Percentiles rank a stretch among this genome's conserved stretches.
phyloP scores from a whole-genome alignment of 345 rosid genomes.

The Pugionium dolabratum region DNA sequence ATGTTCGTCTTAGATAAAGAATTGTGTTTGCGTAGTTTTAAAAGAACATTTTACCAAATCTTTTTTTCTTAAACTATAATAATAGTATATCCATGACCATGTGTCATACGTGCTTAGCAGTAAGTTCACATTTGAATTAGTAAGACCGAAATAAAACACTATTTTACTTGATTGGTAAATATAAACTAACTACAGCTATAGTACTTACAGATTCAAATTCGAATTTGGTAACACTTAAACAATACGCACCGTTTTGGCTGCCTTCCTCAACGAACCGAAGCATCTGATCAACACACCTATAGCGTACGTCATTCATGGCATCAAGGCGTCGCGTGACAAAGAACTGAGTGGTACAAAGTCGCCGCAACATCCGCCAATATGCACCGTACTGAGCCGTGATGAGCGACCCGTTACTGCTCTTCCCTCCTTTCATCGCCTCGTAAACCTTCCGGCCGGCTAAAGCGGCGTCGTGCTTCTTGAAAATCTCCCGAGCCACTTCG shows the following conservation, averaged over 20 bases:
- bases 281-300: conserved; percentile 57
- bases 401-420: conserved; percentile 55
- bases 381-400: conserved; percentile 80
- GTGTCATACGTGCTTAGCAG: too few species aligned
- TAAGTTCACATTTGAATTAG: too few species aligned
- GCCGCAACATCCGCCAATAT: conserved; percentile 72
- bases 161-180: too few species aligned
- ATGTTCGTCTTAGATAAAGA: too few species aligned
- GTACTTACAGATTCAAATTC: too few species aligned
- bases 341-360: conserved; percentile 66
- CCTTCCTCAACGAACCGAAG: conserved; percentile 49
- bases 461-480: conserved; percentile 68
- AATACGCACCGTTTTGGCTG: conserved; percentile 40
- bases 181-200: too few species aligned
- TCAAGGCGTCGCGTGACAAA: conserved; percentile 66
- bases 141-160: too few species aligned
- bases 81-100: too few species aligned
- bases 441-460: conserved; percentile 79
- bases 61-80: too few species aligned
- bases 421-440: conserved; percentile 72
- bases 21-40: too few species aligned
- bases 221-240: background rate
- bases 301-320: conserved; percentile 49
- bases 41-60: too few species aligned
- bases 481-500: conserved; percentile 67